Base-by-base conservation (phyloP, 2,329 filamentous ascomycete genomes). In the Ascochyta lentis region DNA sequence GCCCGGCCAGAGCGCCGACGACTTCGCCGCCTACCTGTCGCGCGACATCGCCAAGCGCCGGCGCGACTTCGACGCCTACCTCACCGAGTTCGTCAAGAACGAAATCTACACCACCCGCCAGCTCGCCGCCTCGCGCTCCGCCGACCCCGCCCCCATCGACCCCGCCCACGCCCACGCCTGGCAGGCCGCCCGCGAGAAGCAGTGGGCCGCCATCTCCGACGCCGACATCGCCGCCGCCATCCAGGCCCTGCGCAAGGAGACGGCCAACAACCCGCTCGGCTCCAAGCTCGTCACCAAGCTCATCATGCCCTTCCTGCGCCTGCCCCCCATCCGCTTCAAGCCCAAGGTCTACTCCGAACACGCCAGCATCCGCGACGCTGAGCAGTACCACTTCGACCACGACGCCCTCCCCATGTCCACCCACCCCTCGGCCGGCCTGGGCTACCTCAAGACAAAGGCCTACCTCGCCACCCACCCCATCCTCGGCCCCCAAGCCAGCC, bases 351-450 rank as follows among this genome's bases (percentile, higher is more conserved):
- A 60, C 47, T 16, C 49, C 7, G 12, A 49, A 10, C 54, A 65
- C 42, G 56, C 54, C 12, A 73, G 76, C 9, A 70, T 59, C 59
- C 63, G 73, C 50, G 70, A 76, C 24, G 37, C 58, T 22, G 55
- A 66, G 7, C 46, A 63, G 22, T 66, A 64, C 51, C 54, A 54
- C n/a, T 72, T 74, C 55, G 64, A 68, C 56, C 61, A 67, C 38
- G 65, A 81, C 67, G 70, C 68, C 64, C 59, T 72, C 60, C 58
- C 78, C 58, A 84, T 85, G 1, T 82, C 81, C 54, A 89, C 87
- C 7, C 87, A 89, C 71, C 86, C 87, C 3, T 86, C 84, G 4
- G 86, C 84, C 4, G 87, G 87, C 59, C 77, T 89, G 5, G 83
- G 83, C 13, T 89, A 89, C 68, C 75, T 84, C 3, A 81, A 84